A percentile compares a stretch with the other conserved stretches of the same genome.
These are phyloP conservation scores for Graphilbum fragrans DNA, from an alignment of 2,329 filamentous ascomycete species.

Conservation along the genomic window DNA sequence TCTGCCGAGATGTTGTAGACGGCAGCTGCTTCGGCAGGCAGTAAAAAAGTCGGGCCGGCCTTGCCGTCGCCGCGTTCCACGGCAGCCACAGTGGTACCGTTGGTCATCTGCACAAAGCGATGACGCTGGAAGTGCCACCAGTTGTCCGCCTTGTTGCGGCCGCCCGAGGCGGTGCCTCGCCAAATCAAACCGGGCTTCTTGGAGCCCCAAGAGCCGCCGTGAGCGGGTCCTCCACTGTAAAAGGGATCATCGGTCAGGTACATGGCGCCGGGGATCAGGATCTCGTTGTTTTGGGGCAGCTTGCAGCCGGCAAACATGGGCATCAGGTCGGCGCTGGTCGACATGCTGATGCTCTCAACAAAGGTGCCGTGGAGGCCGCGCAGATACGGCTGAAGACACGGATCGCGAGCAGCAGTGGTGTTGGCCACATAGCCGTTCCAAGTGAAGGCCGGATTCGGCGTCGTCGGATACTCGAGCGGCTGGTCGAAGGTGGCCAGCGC, in stretches of 20 bases:
- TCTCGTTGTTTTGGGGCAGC: constrained; percentile 46
- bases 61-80: constrained; percentile 41
- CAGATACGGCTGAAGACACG: constrained; percentile 39
- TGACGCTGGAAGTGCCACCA: constrained; percentile 61
- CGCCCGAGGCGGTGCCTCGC: constrained; percentile 55
- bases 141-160: constrained; percentile 36
- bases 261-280: constrained; percentile 49
- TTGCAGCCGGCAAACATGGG: constrained; percentile 50
- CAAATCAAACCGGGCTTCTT: constrained; percentile 47
- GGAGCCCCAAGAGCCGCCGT: constrained; percentile 43
- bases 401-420: constrained; percentile 40
- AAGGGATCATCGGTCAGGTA: constrained; percentile 46
- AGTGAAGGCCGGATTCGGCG: constrained; percentile 15
- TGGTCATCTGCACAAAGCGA: constrained; percentile 57
- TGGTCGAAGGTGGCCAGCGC: constrained; percentile 22
- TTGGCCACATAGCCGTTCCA: constrained; percentile 38
- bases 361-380: constrained; percentile 39
- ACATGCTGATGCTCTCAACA: constrained; percentile 34
- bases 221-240: constrained; percentile 42
- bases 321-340: constrained; percentile 36
- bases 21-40: constrained; percentile 22
- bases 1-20: constrained; percentile 27
- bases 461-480: constrained; percentile 8
- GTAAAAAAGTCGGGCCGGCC: constrained; percentile 33
- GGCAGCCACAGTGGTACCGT: constrained; percentile 41